Evolutionary conservation across 352 stramenopile species (phyloP).

Genomic region (Globisporangium mamillatum): DNA sequence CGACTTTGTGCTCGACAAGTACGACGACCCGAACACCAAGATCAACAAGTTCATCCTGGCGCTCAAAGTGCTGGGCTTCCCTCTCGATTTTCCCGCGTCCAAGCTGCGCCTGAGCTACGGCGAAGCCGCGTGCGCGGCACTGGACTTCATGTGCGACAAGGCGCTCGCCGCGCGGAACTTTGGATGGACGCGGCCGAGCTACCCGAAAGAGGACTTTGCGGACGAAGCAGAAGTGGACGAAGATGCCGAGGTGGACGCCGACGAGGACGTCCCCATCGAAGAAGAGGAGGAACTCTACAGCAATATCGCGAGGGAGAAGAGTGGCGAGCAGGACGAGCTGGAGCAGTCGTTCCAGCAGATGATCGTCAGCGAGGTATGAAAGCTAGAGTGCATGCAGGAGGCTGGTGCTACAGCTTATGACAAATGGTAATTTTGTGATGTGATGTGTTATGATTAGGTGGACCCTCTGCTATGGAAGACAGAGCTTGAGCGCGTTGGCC

Average conservation of each 20-base stretch:
- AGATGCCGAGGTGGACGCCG: slow-evolving; percentile 42
- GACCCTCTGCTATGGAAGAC: slow-evolving; percentile 82
- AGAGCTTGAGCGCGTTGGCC: slow-evolving; percentile 77
- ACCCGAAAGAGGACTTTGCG: slow-evolving; percentile 73
- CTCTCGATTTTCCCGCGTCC: slow-evolving; percentile 75
- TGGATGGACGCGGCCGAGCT: slow-evolving; percentile 60
- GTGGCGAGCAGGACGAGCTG: slow-evolving; percentile 45
- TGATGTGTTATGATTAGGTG: slow-evolving; percentile 26
- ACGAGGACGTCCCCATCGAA: slow-evolving; percentile 18
- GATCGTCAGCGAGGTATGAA: slow-evolving; percentile 61
- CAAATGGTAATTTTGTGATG: background rate
- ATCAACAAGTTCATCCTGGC: slow-evolving; percentile 87
- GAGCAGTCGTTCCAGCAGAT: slow-evolving; percentile 84
- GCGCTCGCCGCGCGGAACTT: slow-evolving; percentile 62
- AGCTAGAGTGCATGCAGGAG: background rate
- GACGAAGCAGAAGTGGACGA: slow-evolving; percentile 61
- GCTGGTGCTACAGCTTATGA: background rate
- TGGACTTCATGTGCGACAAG: slow-evolving; percentile 85
- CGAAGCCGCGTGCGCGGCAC: slow-evolving; percentile 64
- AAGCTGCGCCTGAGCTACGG: slow-evolving; percentile 78
- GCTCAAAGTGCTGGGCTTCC: slow-evolving; percentile 80
- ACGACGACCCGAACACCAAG: slow-evolving; percentile 84
- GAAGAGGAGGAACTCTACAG: slow-evolving; percentile 45
- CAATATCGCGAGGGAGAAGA: slow-evolving; percentile 42
- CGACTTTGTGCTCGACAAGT: slow-evolving; percentile 85